A percentile compares a stretch with the other conserved stretches of the same genome.
phyloP scores from a whole-genome alignment of 1,139 yeast genomes.

The Taphrina confusa region DNA sequence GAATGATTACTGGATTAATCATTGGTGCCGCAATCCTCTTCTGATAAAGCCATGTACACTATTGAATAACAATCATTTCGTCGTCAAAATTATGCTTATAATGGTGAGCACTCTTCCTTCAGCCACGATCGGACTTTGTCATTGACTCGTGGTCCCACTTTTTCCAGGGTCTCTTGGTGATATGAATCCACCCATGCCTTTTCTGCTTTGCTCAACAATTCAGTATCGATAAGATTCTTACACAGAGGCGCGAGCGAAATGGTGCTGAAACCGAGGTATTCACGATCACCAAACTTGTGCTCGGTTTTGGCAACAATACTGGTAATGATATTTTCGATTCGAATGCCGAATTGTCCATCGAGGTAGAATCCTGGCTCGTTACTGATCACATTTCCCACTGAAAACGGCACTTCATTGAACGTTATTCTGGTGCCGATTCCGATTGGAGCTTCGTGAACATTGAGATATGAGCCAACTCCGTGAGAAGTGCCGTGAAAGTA shows the following conservation, averaged over 20 bases:
- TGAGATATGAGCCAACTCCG: slow-evolving; percentile 89
- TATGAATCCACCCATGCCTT: slow-evolving; percentile 67
- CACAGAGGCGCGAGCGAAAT: slow-evolving; percentile 81
- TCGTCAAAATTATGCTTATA: not conserved
- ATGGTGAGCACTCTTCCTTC: slow-evolving; percentile 23
- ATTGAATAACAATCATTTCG: too few species aligned
- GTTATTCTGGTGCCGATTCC: slow-evolving; percentile 70
- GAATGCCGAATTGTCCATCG: slow-evolving; percentile 88
- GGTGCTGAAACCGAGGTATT: slow-evolving; percentile 76
- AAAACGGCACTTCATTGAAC: slow-evolving; percentile 49
- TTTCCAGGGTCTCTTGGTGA: slow-evolving; percentile 63
- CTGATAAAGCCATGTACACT: too few species aligned
- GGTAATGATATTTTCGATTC: slow-evolving; percentile 80
- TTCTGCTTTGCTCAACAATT: slow-evolving; percentile 64
- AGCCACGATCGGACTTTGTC: slow-evolving; percentile 23
- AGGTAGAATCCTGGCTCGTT: slow-evolving; percentile 97
- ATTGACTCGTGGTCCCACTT: slow-evolving; percentile 48
- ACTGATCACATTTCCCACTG: slow-evolving; percentile 76
- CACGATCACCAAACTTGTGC: slow-evolving; percentile 54
- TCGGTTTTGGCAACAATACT: slow-evolving; percentile 56
- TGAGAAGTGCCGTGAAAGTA: slow-evolving; percentile 97
- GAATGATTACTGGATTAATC: too few species aligned
- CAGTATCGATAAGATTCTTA: slow-evolving; percentile 60
- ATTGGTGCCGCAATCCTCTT: too few species aligned
- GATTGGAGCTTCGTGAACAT: slow-evolving; percentile 96